Evolutionary conservation across 768 basidiomycete genomes (phyloP), one percentile per base, ranked within the genome.

Genomic region (Pulveroboletus ravenelii): DNA sequence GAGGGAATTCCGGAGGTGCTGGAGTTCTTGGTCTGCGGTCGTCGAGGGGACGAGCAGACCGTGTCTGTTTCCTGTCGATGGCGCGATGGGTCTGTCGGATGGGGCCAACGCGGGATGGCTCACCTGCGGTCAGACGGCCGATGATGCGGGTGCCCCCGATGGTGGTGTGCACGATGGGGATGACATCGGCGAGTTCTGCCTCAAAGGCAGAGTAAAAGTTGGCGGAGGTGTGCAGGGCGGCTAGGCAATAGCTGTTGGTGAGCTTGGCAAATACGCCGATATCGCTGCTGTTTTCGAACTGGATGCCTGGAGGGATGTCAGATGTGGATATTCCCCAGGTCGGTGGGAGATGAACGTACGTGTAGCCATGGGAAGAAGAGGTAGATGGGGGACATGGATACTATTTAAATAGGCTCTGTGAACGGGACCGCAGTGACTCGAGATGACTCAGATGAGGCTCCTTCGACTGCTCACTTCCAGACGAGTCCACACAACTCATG

Each of bases 201-300:
- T 99, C 94, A 68, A 98, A 98, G 14, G 92, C 87, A 23, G 93
- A 96, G 78, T 94, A 95, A 64, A 99, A 99, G 74, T 98, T 98
- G 57, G 93, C 85, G 72, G 92, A 89, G 70, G 94, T 89, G 68
- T 93, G 87, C 65, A 97, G 81, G 56, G 93, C 92, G 62, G 81
- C 82, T 42, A 99, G 84, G 73, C 95, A 97, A 80, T 96, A 99
- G 65, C 85, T 89, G 78, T 99, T 98, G 64, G 95, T 97, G 64
- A 98, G 80, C 73, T 96, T 96, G 63, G 93, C 77, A 73, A 98
- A 99, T 39, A 99, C 95, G 62, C 95, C 95, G 62, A 99, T 81
- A 64, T 98, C 93, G 72, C 85, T 87, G 74, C 81, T 87, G 74
- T 93, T 94, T 75, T 94, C 91, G 66, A 93, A 94, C 75, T 93